Evolutionary conservation across 2,329 filamentous ascomycete genomes (phyloP).

Genomic region (Mycogone perniciosa): DNA sequence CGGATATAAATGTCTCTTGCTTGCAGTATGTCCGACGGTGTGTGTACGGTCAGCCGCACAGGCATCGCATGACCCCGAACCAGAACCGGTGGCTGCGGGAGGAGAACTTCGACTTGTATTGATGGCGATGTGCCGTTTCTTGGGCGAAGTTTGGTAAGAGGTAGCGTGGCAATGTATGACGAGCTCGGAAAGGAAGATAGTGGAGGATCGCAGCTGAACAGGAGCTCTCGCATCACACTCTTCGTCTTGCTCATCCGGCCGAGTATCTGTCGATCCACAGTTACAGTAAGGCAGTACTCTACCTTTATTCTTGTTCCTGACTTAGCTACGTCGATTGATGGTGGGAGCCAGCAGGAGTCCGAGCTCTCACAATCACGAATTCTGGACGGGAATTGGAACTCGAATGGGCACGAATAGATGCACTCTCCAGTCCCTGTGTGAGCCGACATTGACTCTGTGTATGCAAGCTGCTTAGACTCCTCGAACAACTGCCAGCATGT

Average conservation of each 20-base stretch:
- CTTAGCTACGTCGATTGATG: neutral
- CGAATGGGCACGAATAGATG: constrained; percentile 3
- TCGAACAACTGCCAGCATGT: constrained; percentile 1
- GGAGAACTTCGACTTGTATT: constrained; percentile 1
- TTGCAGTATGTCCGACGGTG: neutral
- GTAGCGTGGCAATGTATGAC: neutral
- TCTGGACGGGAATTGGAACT: neutral
- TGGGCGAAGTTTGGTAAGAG: neutral
- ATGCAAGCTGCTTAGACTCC: neutral
- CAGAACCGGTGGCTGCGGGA: constrained; percentile 2
- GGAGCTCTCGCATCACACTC: neutral
- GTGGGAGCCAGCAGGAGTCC: constrained; percentile 2
- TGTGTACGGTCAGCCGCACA: constrained; percentile 1
- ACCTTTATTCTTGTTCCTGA: constrained; percentile 1
- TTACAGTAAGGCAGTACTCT: neutral
- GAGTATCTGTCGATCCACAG: constrained; percentile 2
- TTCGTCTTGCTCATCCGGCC: constrained; percentile 4
- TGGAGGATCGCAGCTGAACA: neutral
- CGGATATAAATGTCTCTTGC: constrained; percentile 2
- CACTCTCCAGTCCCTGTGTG: constrained; percentile 1
- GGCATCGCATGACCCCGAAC: constrained; percentile 5
- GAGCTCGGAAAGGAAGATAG: neutral
- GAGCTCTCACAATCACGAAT: neutral
- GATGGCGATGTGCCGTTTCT: neutral
- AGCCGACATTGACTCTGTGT: neutral